Base-by-base conservation (phyloP, 2,329 filamentous ascomycete genomes). In the Aurifilum marmelostoma region DNA sequence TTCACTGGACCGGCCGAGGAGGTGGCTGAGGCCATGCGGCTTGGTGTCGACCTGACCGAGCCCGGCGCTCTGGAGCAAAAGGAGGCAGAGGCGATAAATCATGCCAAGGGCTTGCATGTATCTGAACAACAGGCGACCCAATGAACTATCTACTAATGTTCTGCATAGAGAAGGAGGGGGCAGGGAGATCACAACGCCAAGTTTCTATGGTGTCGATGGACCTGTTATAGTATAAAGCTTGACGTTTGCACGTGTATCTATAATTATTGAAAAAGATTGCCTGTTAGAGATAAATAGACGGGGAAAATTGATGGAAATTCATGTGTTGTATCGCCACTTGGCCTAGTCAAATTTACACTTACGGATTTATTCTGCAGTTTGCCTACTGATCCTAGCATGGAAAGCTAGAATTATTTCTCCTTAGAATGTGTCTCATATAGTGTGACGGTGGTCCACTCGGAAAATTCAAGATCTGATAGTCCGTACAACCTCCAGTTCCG, bases 1-100 rank as follows among this genome's bases (percentile, higher is more conserved):
- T 88, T 88, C 70, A 84, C 82, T 0, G 87, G 87, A 0, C 87
- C 86, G 1, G 80, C 83, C n/a, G 78, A 80, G 39, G 85, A 88
- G 76, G 82, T 87, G 60, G 78, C 83, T 43, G 81, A 82, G 72
- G 83, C 85, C 0, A 80, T 86, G 76, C 75, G 79, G 21, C 71
- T 81, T 16, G 85, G 85, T 0, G 79, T 87, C 21, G 81, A 85
- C 75, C 73, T 83, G 12, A 80, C 77, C 11, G 81, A 85, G 67
- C 83, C 83, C 0, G 81, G 80, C 0, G 82, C 79, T 0, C 72
- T 83, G 43, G 83, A 82, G 71, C 74, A 75, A 66, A 75, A 75
- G 71, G 76, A 77, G 65, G 75, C 75, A 32, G 72, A 74, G 66
- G 73, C 59, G 1, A 64, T 62, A 61, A 27, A 39, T 29, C 47